Conservation (phyloP, 805 yeast species). For the Ogataea degrootiae region DNA sequence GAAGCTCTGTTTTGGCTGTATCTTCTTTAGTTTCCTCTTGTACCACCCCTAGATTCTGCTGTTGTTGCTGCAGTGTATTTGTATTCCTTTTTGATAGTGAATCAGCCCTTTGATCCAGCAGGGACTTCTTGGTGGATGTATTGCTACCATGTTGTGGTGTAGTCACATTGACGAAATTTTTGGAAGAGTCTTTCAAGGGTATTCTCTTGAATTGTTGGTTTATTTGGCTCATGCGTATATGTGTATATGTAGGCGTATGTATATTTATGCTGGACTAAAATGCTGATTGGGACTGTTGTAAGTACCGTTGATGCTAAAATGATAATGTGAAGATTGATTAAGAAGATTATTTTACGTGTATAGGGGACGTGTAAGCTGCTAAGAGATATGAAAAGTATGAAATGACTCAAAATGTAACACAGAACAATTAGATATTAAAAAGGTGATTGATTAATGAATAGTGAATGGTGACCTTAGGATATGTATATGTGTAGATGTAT, state of each 20-base stretch:
- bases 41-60: background rate
- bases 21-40: slow-evolving; percentile 6
- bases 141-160: slow-evolving; percentile 10
- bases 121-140: slow-evolving; percentile 12
- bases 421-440: no score
- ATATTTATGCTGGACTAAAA: background rate
- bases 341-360: no score
- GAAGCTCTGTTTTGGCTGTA: slow-evolving; percentile 9
- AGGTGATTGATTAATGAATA: no score
- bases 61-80: background rate
- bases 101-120: slow-evolving; percentile 20
- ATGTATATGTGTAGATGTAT: no score
- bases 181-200: slow-evolving; percentile 28
- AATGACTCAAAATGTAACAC: no score
- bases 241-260: background rate
- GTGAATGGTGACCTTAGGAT: no score
- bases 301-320: background rate
- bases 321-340: background rate
- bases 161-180: slow-evolving; percentile 20
- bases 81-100: slow-evolving; percentile 4
- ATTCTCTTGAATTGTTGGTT: slow-evolving; percentile 13
- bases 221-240: slow-evolving; percentile 10
- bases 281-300: background rate
- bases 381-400: no score
- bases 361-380: no score